Conservation (phyloP, 495 filamentous ascomycete species). For the Aspergillus nidulans region DNA sequence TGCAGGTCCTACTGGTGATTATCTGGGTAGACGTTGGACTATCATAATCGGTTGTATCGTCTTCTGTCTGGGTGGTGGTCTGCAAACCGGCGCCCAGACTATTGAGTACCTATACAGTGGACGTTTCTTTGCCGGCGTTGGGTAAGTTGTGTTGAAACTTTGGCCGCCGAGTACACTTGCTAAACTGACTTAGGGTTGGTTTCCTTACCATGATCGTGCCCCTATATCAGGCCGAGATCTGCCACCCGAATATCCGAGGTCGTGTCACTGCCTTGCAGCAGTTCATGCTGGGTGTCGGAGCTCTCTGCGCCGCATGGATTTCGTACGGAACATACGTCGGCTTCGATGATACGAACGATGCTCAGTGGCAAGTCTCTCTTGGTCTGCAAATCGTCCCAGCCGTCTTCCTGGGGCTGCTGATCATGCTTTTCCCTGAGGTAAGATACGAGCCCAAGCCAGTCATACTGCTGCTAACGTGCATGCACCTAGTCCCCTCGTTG, state of each 20-base stretch:
- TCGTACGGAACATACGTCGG: conserved; percentile 46
- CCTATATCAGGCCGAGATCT: conserved; percentile 44
- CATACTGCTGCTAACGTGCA: background rate
- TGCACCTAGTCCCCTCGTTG: conserved; percentile 49
- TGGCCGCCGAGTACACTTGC: background rate
- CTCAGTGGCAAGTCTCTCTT: conserved; percentile 41
- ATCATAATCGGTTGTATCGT: conserved; percentile 40
- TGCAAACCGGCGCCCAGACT: conserved; percentile 37
- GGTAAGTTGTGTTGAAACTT: conserved; percentile 40
- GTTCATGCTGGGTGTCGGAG: conserved; percentile 43
- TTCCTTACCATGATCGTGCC: conserved; percentile 55
- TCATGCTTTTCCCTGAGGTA: conserved; percentile 48
- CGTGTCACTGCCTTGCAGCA: conserved; percentile 40
- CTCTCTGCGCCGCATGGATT: conserved; percentile 38
- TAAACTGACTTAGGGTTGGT: conserved; percentile 40
- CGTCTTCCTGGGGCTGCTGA: conserved; percentile 36
- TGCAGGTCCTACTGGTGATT: conserved; percentile 37
- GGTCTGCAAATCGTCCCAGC: conserved; percentile 41
- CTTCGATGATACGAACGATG: conserved; percentile 38
- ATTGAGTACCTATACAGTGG: conserved; percentile 38
- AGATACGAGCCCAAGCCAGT: background rate
- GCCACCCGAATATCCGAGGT: conserved; percentile 42
- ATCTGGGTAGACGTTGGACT: conserved; percentile 37
- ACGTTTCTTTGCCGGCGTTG: conserved; percentile 41
- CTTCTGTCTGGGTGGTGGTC: conserved; percentile 42